phyloP scores from a whole-genome alignment of 2,329 filamentous ascomycete genomes.

The Amesomyces nigricolor region DNA sequence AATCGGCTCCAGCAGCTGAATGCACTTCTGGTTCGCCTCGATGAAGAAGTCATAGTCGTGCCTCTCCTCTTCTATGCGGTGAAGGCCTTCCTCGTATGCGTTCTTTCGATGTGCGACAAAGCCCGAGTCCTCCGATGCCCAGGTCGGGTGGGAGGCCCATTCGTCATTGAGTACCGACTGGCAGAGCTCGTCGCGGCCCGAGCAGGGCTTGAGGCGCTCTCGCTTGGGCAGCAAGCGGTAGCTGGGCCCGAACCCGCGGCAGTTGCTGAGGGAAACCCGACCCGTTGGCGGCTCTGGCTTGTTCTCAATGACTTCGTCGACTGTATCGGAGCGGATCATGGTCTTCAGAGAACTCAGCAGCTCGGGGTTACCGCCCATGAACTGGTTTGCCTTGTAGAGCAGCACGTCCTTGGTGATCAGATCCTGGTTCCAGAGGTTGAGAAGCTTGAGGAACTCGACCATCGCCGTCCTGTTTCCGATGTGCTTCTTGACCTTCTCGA shows the following conservation, averaged over 20 bases:
- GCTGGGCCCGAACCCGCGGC: slow-evolving; percentile 89
- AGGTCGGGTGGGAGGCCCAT: slow-evolving; percentile 97
- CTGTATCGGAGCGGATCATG: slow-evolving; percentile 72
- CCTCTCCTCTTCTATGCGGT: slow-evolving; percentile 94
- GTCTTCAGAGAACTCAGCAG: slow-evolving; percentile 83
- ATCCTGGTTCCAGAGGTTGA: slow-evolving; percentile 90
- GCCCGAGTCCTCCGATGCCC: slow-evolving; percentile 95
- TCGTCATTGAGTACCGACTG: slow-evolving; percentile 91
- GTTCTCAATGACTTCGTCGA: slow-evolving; percentile 75
- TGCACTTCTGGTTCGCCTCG: slow-evolving; percentile 88
- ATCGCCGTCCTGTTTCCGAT: slow-evolving; percentile 88
- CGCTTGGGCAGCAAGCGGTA: slow-evolving; percentile 88
- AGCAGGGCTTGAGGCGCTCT: slow-evolving; percentile 86
- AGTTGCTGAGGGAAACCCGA: slow-evolving; percentile 89
- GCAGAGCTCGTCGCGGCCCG: slow-evolving; percentile 91
- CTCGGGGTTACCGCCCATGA: slow-evolving; percentile 83
- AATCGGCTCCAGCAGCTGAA: slow-evolving; percentile 91
- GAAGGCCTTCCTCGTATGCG: slow-evolving; percentile 84
- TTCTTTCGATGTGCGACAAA: slow-evolving; percentile 99
- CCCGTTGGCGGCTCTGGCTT: slow-evolving; percentile 68
- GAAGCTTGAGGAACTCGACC: slow-evolving; percentile 94
- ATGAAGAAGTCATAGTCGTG: slow-evolving; percentile 99
- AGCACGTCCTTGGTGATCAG: slow-evolving; percentile 82
- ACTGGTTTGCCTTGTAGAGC: slow-evolving; percentile 74
- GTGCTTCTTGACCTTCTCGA: slow-evolving; percentile 94